phyloP scores from a whole-genome alignment of 2,329 filamentous ascomycete genomes.

The Ophiocordyceps camponoti-rufipedis region DNA sequence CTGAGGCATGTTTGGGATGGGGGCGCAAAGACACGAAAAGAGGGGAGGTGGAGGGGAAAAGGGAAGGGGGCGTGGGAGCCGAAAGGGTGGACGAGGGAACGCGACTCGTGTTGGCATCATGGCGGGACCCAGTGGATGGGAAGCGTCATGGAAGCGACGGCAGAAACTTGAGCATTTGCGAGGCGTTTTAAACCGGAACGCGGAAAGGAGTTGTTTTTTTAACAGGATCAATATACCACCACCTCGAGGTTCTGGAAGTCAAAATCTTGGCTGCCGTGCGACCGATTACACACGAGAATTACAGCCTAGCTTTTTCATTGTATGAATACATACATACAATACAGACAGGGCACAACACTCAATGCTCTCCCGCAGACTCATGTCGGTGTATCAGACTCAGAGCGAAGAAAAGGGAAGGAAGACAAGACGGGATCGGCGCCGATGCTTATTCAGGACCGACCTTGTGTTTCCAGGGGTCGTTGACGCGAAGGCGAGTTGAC shows the following conservation, averaged over 20 bases:
- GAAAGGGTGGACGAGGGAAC: neutral
- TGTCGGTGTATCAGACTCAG: neutral
- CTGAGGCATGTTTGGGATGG: neutral
- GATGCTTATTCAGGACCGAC: neutral
- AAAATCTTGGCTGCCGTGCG: too few species aligned
- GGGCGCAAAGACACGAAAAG: neutral
- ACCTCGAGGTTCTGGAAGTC: too few species aligned
- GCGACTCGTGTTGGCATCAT: neutral
- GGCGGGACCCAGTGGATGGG: neutral
- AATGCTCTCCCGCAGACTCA: too few species aligned
- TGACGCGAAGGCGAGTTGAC: neutral
- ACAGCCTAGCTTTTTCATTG: too few species aligned
- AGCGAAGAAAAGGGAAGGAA: neutral
- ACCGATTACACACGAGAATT: too few species aligned
- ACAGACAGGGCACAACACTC: too few species aligned
- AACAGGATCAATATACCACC: neutral
- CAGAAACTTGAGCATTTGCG: neutral
- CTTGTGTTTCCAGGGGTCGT: neutral
- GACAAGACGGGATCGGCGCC: neutral
- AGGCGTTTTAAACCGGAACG: neutral
- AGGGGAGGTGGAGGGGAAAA: neutral
- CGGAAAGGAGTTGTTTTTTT: neutral
- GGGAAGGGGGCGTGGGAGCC: neutral
- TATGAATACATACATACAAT: too few species aligned
- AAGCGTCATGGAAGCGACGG: neutral